These are phyloP conservation scores for Ophiocordyceps camponoti-leonardi DNA, from an alignment of 2,329 filamentous ascomycete genomes.

Conservation along the genomic window DNA sequence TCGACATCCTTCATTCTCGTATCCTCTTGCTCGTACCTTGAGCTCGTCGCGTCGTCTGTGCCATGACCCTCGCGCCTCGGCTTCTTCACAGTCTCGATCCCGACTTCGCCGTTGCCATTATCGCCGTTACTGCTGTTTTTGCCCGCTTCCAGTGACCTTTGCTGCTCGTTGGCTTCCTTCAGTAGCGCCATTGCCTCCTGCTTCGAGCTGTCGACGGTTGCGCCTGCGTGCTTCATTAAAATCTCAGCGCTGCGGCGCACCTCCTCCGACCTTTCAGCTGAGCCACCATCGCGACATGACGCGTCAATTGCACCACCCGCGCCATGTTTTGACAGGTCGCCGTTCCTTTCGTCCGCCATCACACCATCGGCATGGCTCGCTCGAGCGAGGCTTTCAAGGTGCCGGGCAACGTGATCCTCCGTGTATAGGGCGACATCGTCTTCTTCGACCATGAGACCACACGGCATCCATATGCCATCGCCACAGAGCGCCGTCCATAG, in stretches of 20 bases:
- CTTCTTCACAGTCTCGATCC: not conserved
- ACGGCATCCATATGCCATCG: slow-evolving; percentile 53
- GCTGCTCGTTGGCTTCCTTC: slow-evolving; percentile 1
- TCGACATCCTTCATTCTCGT: slow-evolving; percentile 2
- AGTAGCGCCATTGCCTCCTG: slow-evolving; percentile 2
- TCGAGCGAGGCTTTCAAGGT: slow-evolving; percentile 15
- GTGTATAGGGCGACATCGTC: slow-evolving; percentile 39
- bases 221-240: slow-evolving; percentile 13
- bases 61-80: not conserved
- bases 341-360: slow-evolving; percentile 7
- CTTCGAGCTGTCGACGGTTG: slow-evolving; percentile 5
- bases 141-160: not conserved
- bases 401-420: slow-evolving; percentile 24
- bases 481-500: slow-evolving; percentile 58
- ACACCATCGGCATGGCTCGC: slow-evolving; percentile 1
- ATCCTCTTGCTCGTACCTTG: slow-evolving; percentile 3
- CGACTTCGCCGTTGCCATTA: not conserved
- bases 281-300: slow-evolving; percentile 1
- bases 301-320: slow-evolving; percentile 3
- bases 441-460: slow-evolving; percentile 36
- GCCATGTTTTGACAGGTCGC: slow-evolving; percentile 5
- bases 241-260: slow-evolving; percentile 2
- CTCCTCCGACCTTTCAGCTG: not conserved
- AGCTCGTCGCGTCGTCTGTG: not conserved
- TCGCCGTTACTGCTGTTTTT: not conserved